phyloP scores from a whole-genome alignment of 768 basidiomycete genomes.

The Cystofilobasidium ferigula region DNA sequence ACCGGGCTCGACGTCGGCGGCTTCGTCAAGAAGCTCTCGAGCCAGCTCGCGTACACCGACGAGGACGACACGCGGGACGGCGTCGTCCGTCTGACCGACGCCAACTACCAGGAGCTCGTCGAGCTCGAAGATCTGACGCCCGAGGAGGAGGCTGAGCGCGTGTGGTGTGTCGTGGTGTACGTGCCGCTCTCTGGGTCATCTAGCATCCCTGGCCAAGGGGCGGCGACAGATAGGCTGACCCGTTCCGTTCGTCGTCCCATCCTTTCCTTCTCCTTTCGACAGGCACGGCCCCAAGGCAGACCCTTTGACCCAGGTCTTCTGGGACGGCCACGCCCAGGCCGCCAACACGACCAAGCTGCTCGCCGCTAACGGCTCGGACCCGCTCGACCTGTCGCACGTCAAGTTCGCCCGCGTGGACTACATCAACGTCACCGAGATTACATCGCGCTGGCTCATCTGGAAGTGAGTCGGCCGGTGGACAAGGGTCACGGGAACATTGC shows the following conservation, averaged over 20 bases:
- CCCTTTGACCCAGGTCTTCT: constrained; percentile 16
- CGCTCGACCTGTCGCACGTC: constrained; percentile 23
- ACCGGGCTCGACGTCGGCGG: constrained; percentile 19
- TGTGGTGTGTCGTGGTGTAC: constrained; percentile 25
- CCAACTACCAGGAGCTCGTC: constrained; percentile 22
- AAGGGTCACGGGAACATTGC: too few relatives aligned
- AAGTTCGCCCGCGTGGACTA: constrained; percentile 21
- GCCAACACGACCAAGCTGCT: constrained; percentile 10
- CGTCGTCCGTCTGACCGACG: constrained; percentile 18
- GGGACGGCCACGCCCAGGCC: constrained; percentile 12
- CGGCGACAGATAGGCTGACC: background rate
- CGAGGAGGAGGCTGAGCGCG: constrained; percentile 14
- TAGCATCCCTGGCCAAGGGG: too few relatives aligned
- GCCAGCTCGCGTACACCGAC: background rate
- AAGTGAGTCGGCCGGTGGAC: too few relatives aligned
- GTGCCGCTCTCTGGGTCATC: background rate
- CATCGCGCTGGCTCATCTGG: constrained; percentile 22
- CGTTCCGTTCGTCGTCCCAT: background rate
- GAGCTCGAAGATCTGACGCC: constrained; percentile 7
- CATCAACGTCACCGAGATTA: constrained; percentile 17
- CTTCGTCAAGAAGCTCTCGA: background rate
- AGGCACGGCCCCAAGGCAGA: constrained; percentile 24
- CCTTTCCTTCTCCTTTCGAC: background rate
- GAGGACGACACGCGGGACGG: constrained; percentile 15
- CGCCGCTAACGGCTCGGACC: constrained; percentile 5